A percentile compares a stretch with the other conserved stretches of the same genome.
phyloP scores from a whole-genome alignment of 2,329 filamentous ascomycete species.

The Colletotrichum tamarilloi region DNA sequence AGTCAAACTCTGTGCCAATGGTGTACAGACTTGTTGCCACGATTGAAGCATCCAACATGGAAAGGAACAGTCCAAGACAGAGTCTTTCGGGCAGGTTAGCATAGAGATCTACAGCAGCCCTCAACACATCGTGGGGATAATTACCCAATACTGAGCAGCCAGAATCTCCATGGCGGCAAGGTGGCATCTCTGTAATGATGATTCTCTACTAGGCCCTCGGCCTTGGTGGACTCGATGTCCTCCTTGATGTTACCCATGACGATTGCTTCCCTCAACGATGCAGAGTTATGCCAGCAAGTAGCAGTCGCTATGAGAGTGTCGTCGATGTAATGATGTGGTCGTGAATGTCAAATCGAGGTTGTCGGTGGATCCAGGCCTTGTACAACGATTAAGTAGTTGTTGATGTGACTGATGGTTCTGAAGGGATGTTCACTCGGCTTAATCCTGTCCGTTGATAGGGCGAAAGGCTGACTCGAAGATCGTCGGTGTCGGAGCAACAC shows the following conservation, averaged over 20 bases:
- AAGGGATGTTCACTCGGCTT: not conserved
- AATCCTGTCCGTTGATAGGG: not conserved
- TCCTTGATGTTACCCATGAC: slow-evolving; percentile 4
- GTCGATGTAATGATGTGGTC: no score
- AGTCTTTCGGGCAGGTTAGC: slow-evolving; percentile 47
- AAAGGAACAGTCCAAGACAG: slow-evolving; percentile 65
- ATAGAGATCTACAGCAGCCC: not conserved
- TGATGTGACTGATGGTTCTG: not conserved
- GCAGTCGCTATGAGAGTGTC: not conserved
- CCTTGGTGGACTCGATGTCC: slow-evolving; percentile 11
- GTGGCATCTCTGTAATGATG: slow-evolving; percentile 16
- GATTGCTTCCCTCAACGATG: no score
- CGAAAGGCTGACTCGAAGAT: not conserved
- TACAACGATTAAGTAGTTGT: not conserved
- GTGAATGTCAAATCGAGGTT: not conserved
- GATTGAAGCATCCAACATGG: slow-evolving; percentile 70
- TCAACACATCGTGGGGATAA: not conserved
- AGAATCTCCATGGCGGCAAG: slow-evolving; percentile 47
- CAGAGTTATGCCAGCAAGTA: not conserved
- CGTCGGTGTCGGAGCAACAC: not conserved
- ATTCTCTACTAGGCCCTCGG: not conserved
- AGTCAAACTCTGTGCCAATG: slow-evolving; percentile 64
- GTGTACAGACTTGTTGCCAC: slow-evolving; percentile 67
- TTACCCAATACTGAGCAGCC: slow-evolving; percentile 48
- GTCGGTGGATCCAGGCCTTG: not conserved